Percentiles rank a stretch among this genome's conserved stretches.
phyloP scores from a whole-genome alignment of 495 filamentous ascomycete genomes.

The Xylaria bambusicola region DNA sequence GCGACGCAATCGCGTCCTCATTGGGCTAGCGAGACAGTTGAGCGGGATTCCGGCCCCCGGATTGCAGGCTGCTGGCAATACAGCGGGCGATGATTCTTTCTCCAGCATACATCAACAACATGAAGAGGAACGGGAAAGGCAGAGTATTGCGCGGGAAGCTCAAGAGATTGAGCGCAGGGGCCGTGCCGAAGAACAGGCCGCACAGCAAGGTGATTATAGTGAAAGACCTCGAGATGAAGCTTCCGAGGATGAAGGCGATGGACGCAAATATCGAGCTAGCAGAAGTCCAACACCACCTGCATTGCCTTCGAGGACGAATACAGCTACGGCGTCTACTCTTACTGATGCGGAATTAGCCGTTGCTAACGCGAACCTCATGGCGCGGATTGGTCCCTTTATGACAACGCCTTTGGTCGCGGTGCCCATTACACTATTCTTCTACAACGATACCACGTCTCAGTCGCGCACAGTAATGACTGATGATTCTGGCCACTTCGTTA shows the following conservation, averaged over 20 bases:
- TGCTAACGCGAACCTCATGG: slow-evolving; percentile 85
- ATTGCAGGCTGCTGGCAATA: slow-evolving; percentile 27
- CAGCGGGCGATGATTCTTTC: slow-evolving; percentile 16
- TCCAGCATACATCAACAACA: slow-evolving; percentile 37
- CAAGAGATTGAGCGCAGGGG: slow-evolving; percentile 71
- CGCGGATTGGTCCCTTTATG: slow-evolving; percentile 84
- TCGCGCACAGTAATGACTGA: slow-evolving; percentile 80
- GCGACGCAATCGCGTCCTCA: slow-evolving; percentile 79
- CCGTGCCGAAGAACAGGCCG: slow-evolving; percentile 67
- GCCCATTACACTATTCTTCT: slow-evolving; percentile 90
- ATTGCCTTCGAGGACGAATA: slow-evolving; percentile 31
- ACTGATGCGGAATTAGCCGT: slow-evolving; percentile 66
- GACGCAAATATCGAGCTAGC: slow-evolving; percentile 16
- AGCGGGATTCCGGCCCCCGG: slow-evolving; percentile 78
- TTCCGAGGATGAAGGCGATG: slow-evolving; percentile 31
- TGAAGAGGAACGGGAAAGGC: slow-evolving; percentile 52
- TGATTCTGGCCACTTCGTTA: slow-evolving; percentile 80
- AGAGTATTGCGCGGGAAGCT: slow-evolving; percentile 70
- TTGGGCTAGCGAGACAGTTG: slow-evolving; percentile 79
- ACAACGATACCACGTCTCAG: slow-evolving; percentile 74
- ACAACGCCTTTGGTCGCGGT: slow-evolving; percentile 71
- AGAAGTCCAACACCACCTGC: slow-evolving; percentile 32
- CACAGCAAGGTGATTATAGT: slow-evolving; percentile 62
- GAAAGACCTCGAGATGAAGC: slow-evolving; percentile 41
- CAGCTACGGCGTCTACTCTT: slow-evolving; percentile 55